A percentile compares a stretch with the other conserved stretches of the same genome.
These are phyloP conservation scores for Ceratocystis colombiana DNA, from an alignment of 2,329 filamentous ascomycete species.

Conservation along the genomic window DNA sequence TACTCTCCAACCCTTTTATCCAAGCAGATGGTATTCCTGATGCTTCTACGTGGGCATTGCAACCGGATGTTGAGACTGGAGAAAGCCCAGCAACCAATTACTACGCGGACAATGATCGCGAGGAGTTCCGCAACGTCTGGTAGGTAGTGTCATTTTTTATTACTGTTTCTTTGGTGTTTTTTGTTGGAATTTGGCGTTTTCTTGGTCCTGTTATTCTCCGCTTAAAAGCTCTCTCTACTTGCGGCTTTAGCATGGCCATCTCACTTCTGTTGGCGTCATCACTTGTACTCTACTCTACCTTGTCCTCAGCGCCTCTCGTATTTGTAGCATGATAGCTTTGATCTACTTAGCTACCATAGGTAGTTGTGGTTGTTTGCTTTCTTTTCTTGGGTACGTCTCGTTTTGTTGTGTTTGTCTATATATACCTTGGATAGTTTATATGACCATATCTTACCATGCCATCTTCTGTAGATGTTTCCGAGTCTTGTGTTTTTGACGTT, in stretches of 20 bases:
- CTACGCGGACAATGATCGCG: slow-evolving; percentile 32
- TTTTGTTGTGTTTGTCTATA: neutral
- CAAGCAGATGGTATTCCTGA: slow-evolving; percentile 16
- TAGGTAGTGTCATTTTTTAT: slow-evolving; percentile 28
- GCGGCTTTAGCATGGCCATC: neutral
- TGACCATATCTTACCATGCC: neutral
- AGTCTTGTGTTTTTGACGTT: neutral
- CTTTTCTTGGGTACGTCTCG: neutral
- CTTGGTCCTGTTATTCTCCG: neutral
- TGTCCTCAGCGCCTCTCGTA: too few relatives aligned
- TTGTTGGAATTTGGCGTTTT: slow-evolving; percentile 15
- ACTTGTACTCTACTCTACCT: neutral
- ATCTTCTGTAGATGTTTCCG: neutral
- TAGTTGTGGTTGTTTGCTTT: neutral
- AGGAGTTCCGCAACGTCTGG: slow-evolving; percentile 43
- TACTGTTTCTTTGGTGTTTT: slow-evolving; percentile 3
- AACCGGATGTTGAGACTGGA: neutral
- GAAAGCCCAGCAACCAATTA: slow-evolving; percentile 26
- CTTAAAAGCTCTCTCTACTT: neutral
- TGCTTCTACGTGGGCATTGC: slow-evolving; percentile 1
- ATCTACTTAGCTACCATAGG: neutral
- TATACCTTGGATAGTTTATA: neutral
- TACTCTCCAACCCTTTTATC: slow-evolving; percentile 21
- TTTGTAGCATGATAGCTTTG: neutral
- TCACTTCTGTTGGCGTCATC: neutral